Evolutionary conservation across 148 eudicot species (phyloP).

Genomic region (Chenopodium berlandieri): DNA sequence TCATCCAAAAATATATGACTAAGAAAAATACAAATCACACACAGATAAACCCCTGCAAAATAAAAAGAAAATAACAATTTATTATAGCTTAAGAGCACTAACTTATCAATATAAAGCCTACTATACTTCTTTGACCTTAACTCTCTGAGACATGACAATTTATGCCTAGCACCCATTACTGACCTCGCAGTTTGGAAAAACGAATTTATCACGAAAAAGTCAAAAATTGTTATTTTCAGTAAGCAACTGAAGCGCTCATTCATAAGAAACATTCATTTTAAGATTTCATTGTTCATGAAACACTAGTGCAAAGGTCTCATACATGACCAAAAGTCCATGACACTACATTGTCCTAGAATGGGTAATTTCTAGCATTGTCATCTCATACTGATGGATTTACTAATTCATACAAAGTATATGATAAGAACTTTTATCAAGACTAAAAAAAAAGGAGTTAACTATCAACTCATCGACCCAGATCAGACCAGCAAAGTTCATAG

Average conservation of each 20-base stretch:
- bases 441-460: background rate
- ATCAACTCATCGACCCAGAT: background rate
- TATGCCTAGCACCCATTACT: background rate
- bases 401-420: background rate
- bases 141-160: background rate
- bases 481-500: background rate
- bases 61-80: background rate
- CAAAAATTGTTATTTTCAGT: background rate
- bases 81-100: background rate
- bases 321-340: background rate
- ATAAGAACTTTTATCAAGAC: background rate
- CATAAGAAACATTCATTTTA: background rate
- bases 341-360: background rate
- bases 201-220: background rate
- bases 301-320: background rate
- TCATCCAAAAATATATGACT: slow-evolving; percentile 7
- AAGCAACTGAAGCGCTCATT: background rate
- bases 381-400: background rate
- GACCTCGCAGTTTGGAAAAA: background rate
- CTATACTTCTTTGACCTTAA: background rate
- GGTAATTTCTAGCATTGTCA: background rate
- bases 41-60: background rate
- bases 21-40: slow-evolving; percentile 2
- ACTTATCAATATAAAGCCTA: background rate
- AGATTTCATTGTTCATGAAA: background rate